Conservation (phyloP, 1,284 basidiomycete genomes). For the Wallemia hederae region DNA sequence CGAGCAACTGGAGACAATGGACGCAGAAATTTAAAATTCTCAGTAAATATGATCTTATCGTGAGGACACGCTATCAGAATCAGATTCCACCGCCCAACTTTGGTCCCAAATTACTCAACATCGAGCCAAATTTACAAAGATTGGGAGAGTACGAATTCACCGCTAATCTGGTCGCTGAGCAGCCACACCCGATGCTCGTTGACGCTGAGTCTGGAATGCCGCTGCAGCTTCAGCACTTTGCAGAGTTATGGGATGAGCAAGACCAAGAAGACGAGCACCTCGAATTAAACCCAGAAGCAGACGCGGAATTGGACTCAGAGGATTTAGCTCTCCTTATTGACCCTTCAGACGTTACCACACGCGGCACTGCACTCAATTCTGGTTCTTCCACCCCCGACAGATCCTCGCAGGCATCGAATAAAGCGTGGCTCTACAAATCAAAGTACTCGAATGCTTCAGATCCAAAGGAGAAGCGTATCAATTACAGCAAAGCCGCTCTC, state of each 20-base stretch:
- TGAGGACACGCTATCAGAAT: conserved; percentile 71
- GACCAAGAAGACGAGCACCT: conserved; percentile 29
- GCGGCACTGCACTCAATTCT: conserved; percentile 19
- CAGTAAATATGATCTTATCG: conserved; percentile 56
- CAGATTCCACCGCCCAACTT: conserved; percentile 77
- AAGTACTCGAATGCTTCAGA: conserved; percentile 1
- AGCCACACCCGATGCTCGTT: conserved; percentile 65
- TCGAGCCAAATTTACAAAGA: conserved; percentile 53
- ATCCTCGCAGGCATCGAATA: neutral
- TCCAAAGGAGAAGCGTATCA: neutral
- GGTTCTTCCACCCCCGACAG: conserved; percentile 11
- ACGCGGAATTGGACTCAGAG: conserved; percentile 33
- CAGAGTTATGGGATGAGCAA: conserved; percentile 49
- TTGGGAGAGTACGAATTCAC: conserved; percentile 61
- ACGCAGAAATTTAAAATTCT: neutral
- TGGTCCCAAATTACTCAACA: conserved; percentile 67
- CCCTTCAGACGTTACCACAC: conserved; percentile 18
- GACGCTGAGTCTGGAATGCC: conserved; percentile 88
- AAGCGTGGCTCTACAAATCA: neutral
- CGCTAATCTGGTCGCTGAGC: conserved; percentile 42
- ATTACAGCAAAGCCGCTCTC: neutral
- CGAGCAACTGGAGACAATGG: neutral
- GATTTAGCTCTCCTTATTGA: conserved; percentile 39
- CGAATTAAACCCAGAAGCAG: conserved; percentile 18
- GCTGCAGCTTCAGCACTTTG: conserved; percentile 49